These are phyloP conservation scores for Teratosphaeria gauchensis DNA, from an alignment of 2,329 filamentous ascomycete genomes.

Conservation along the genomic window DNA sequence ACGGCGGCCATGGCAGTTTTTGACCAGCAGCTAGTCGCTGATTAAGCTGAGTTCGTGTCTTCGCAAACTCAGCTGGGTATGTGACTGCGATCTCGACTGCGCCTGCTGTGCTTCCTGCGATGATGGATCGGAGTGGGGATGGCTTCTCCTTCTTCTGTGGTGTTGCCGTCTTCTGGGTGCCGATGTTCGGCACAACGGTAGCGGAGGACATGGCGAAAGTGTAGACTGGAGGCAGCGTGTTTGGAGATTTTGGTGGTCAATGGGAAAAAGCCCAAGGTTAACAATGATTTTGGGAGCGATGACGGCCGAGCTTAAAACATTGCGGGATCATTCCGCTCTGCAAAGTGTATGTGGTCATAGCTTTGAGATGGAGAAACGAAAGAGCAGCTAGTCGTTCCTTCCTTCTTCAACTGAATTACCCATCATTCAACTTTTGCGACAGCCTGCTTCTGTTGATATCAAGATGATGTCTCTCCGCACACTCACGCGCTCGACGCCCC, in stretches of 20 bases:
- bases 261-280: not conserved
- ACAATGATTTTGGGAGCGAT: not conserved
- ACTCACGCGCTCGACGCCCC: conserved; percentile 36
- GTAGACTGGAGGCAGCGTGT: not conserved
- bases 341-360: not conserved
- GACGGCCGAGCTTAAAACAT: not conserved
- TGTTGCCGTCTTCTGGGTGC: conserved; percentile 4
- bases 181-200: conserved; percentile 15
- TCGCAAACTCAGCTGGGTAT: conserved; percentile 93
- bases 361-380: not conserved
- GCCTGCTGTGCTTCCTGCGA: conserved; percentile 88
- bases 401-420: not conserved
- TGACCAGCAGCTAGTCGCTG: conserved; percentile 66
- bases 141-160: conserved; percentile 42
- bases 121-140: conserved; percentile 75
- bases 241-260: not conserved
- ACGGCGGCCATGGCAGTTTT: conserved; percentile 91
- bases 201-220: conserved; percentile 7
- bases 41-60: conserved; percentile 91
- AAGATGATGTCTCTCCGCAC: conserved; percentile 38
- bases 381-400: not conserved
- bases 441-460: not conserved
- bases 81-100: conserved; percentile 93
- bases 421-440: not conserved
- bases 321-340: not conserved